phyloP scores from a whole-genome alignment of 805 yeast species.

The Isabelozyma heimii region DNA sequence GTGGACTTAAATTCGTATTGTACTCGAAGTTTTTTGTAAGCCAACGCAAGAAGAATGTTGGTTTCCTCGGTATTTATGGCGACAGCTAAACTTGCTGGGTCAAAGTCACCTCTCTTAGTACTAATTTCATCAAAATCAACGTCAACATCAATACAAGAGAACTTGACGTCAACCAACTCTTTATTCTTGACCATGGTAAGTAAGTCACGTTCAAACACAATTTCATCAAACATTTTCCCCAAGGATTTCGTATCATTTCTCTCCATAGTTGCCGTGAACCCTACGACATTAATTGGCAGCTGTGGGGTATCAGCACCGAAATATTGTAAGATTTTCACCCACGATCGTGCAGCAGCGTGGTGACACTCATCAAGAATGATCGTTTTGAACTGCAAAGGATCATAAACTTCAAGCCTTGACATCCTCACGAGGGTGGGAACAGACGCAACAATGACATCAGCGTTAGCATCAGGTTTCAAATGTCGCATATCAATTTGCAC shows the following conservation, averaged over 20 bases:
- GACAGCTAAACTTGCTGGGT: conserved; percentile 45
- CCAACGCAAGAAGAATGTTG: conserved; percentile 57
- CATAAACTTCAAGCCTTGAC: conserved; percentile 48
- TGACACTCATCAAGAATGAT: conserved; percentile 91
- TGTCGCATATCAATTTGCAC: conserved; percentile 74
- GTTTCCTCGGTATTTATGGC: conserved; percentile 53
- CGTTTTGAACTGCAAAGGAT: conserved; percentile 62
- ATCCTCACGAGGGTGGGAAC: conserved; percentile 58
- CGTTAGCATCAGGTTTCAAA: conserved; percentile 35
- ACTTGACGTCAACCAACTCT: conserved; percentile 67
- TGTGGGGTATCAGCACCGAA: conserved; percentile 48
- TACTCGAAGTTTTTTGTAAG: conserved; percentile 38
- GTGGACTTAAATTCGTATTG: conserved; percentile 53
- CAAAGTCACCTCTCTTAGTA: conserved; percentile 51
- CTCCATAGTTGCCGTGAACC: conserved; percentile 86
- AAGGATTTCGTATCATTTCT: conserved; percentile 70
- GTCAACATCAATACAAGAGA: conserved; percentile 55
- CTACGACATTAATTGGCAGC: conserved; percentile 58
- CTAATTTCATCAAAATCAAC: conserved; percentile 39
- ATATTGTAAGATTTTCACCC: conserved; percentile 54
- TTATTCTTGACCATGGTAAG: conserved; percentile 63
- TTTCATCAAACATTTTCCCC: conserved; percentile 61
- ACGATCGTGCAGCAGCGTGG: conserved; percentile 77
- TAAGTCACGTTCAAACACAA: conserved; percentile 68
- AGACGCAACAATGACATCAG: conserved; percentile 75